Evolutionary conservation across 306 rosid species (phyloP).

Genomic region (Dryas octopetala): DNA sequence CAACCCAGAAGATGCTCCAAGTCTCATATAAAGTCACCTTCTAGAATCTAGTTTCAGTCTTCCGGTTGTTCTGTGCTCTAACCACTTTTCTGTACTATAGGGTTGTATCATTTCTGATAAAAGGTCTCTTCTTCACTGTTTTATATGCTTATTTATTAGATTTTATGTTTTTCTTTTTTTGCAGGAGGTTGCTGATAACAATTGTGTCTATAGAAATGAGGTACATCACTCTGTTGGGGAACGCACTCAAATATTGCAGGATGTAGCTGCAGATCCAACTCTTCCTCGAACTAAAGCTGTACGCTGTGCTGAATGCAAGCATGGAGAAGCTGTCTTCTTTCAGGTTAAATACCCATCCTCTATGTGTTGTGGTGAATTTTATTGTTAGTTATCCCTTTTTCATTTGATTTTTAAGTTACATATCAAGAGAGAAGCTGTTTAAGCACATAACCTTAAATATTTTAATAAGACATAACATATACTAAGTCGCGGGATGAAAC

Average conservation of each 20-base stretch:
- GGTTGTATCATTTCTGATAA: neutral
- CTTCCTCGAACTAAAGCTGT: constrained; percentile 96
- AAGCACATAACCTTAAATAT: neutral
- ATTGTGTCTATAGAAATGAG: constrained; percentile 88
- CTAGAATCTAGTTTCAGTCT: neutral
- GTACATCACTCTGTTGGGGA: constrained; percentile 90
- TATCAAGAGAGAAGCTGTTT: neutral
- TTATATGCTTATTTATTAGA: neutral
- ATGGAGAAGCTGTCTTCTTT: constrained; percentile 98
- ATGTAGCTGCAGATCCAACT: constrained; percentile 96
- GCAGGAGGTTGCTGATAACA: constrained; percentile 93
- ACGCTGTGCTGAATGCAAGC: constrained; percentile 84
- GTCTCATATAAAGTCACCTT: neutral
- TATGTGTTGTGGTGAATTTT: neutral
- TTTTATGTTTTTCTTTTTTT: constrained; percentile 1
- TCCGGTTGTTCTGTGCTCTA: neutral
- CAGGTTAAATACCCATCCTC: constrained; percentile 51
- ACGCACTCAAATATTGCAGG: constrained; percentile 87
- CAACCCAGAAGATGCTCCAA: neutral
- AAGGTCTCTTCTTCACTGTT: neutral
- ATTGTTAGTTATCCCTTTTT: neutral
- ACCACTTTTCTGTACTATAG: neutral
- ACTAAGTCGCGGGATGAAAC: neutral
- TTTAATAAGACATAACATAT: neutral
- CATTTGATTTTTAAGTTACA: neutral